Evolutionary conservation across 2,329 filamentous ascomycete genomes (phyloP).

Genomic region (Aschersonia sp.): DNA sequence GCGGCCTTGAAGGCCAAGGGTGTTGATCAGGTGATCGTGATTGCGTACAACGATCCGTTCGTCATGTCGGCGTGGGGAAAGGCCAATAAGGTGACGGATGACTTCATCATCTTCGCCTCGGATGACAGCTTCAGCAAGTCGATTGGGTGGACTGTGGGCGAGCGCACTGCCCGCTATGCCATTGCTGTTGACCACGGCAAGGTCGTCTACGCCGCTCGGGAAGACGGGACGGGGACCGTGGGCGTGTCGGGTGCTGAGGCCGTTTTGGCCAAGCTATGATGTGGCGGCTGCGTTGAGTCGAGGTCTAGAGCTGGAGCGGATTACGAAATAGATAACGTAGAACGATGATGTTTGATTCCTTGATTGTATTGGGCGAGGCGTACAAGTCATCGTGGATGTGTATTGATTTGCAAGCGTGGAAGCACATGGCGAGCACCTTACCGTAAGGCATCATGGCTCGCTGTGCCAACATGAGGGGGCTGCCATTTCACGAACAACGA

Average conservation of each 20-base stretch:
- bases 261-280: slow-evolving; percentile 38
- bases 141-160: slow-evolving; percentile 63
- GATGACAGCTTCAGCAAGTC: slow-evolving; percentile 63
- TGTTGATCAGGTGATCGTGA: slow-evolving; percentile 68
- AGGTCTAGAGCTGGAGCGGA: no score
- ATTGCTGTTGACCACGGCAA: slow-evolving; percentile 74
- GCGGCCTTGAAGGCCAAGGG: slow-evolving; percentile 63
- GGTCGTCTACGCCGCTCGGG: slow-evolving; percentile 66
- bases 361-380: no score
- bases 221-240: slow-evolving; percentile 33
- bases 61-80: slow-evolving; percentile 88
- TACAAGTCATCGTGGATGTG: no score
- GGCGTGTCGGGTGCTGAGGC: slow-evolving; percentile 37
- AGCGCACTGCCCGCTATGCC: slow-evolving; percentile 66
- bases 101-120: slow-evolving; percentile 60
- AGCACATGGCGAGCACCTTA: no score
- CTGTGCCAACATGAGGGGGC: no score
- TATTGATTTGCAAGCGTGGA: no score
- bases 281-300: background rate
- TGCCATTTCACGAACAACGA: no score
- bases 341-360: no score
- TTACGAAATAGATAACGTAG: no score
- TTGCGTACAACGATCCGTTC: slow-evolving; percentile 73
- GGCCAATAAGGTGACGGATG: slow-evolving; percentile 64
- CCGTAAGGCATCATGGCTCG: no score